phyloP scores from a whole-genome alignment of 2,329 filamentous ascomycete genomes.

The Daldinia sp. region DNA sequence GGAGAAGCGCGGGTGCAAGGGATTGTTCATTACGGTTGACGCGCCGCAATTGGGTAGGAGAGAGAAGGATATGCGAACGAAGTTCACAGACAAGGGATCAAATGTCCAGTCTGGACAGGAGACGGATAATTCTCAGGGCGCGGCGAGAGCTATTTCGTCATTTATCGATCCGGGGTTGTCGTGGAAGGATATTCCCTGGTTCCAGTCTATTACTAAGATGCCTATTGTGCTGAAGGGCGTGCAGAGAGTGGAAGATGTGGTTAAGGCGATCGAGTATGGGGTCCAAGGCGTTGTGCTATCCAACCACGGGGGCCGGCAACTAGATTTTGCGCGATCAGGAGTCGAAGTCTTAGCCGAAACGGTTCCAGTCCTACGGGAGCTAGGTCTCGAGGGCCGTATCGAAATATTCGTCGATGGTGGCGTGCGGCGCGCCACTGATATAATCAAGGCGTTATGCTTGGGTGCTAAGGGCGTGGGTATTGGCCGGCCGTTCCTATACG shows the following conservation, averaged over 20 bases:
- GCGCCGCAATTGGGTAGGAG: constrained; percentile 92
- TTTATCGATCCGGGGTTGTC: constrained; percentile 96
- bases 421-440: constrained; percentile 87
- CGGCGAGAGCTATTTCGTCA: constrained; percentile 90
- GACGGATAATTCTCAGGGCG: constrained; percentile 89
- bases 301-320: constrained; percentile 94
- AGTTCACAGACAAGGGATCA: constrained; percentile 84
- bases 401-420: constrained; percentile 94
- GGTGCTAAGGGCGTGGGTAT: constrained; percentile 94
- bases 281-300: constrained; percentile 91
- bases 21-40: constrained; percentile 97
- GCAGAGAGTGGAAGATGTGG: constrained; percentile 93
- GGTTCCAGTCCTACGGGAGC: constrained; percentile 82
- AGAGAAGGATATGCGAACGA: constrained; percentile 97
- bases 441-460: constrained; percentile 92
- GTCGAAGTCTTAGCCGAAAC: constrained; percentile 93
- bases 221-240: constrained; percentile 97
- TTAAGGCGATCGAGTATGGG: constrained; percentile 82
- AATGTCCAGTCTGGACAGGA: constrained; percentile 79
- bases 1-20: constrained; percentile 90
- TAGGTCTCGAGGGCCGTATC: constrained; percentile 76
- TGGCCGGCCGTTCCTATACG: constrained; percentile 92
- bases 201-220: constrained; percentile 88
- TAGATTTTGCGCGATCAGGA: constrained; percentile 88
- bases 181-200: constrained; percentile 96